Conservation (phyloP, 2,329 filamentous ascomycete genomes). For the Dothistroma pini region DNA sequence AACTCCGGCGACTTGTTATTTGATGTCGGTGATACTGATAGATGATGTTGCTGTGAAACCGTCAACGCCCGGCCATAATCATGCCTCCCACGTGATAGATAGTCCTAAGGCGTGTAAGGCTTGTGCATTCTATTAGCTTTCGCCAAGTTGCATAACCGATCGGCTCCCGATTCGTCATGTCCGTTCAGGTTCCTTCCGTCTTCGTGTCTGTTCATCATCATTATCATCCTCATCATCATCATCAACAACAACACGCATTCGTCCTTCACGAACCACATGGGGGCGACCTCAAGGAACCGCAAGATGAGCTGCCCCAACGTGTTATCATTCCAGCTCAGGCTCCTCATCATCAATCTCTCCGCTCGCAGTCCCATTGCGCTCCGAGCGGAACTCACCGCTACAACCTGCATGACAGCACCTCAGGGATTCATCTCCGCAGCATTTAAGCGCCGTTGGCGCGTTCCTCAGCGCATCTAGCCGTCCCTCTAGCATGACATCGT, state of each 20-base stretch:
- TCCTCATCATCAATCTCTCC: not conserved
- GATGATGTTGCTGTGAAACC: not conserved
- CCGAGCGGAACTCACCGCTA: constrained; percentile 12
- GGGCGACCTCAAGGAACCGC: not conserved
- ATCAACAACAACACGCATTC: no score
- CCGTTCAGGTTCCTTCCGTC: not conserved
- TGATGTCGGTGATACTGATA: not conserved
- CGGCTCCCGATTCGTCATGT: not conserved
- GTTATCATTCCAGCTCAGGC: not conserved
- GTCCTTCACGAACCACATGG: no score
- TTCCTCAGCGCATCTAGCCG: constrained; percentile 5
- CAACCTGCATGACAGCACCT: constrained; percentile 7
- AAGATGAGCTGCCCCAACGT: not conserved
- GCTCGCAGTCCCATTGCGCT: not conserved
- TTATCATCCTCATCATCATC: not conserved
- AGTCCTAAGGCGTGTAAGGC: no score
- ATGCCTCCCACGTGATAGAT: not conserved
- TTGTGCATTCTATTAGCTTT: not conserved
- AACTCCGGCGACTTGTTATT: not conserved
- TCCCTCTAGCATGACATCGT: not conserved
- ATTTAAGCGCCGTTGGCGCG: constrained; percentile 9
- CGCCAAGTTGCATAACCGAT: not conserved
- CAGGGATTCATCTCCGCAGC: constrained; percentile 6
- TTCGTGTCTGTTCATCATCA: not conserved
- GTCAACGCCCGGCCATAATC: not conserved